Evolutionary conservation across 371 early-diverging fungal genomes (phyloP).

Genomic region (Cokeromyces recurvatus): DNA sequence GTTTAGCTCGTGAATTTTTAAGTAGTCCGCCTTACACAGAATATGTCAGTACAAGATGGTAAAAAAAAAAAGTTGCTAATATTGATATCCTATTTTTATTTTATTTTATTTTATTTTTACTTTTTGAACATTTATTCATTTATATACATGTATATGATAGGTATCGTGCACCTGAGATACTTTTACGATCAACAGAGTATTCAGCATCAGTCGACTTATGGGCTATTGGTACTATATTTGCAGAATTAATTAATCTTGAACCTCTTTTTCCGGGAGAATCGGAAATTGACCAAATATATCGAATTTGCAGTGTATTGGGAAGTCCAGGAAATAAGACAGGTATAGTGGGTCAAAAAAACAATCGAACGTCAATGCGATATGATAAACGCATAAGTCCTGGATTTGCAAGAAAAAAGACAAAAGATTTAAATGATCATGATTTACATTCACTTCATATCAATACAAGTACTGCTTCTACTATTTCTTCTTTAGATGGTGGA

Average conservation of each 20-base stretch:
- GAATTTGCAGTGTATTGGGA: constrained; percentile 69
- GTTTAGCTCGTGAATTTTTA: constrained; percentile 84
- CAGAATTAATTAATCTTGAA: constrained; percentile 79
- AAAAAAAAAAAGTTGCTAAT: constrained; percentile 6
- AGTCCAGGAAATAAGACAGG: constrained; percentile 38
- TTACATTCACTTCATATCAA: background rate
- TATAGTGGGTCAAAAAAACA: constrained; percentile 12
- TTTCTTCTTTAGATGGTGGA: constrained; percentile 36
- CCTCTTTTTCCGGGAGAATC: constrained; percentile 94
- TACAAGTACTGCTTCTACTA: constrained; percentile 3
- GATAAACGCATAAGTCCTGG: constrained; percentile 38
- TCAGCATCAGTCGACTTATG: constrained; percentile 98
- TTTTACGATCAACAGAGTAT: constrained; percentile 84
- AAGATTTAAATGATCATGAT: background rate
- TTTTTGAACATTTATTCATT: too few species aligned
- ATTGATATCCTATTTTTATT: too few species aligned
- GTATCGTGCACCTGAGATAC: constrained; percentile 99
- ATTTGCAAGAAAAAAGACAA: constrained; percentile 28
- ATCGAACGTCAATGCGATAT: background rate
- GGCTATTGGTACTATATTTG: constrained; percentile 95
- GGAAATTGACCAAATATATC: constrained; percentile 87
- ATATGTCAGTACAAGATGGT: constrained; percentile 97
- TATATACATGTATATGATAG: too few species aligned
- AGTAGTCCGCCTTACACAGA: constrained; percentile 85
- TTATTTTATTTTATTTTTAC: too few species aligned